Base-by-base conservation (phyloP, 768 basidiomycete species). In the Mycena crocata region DNA sequence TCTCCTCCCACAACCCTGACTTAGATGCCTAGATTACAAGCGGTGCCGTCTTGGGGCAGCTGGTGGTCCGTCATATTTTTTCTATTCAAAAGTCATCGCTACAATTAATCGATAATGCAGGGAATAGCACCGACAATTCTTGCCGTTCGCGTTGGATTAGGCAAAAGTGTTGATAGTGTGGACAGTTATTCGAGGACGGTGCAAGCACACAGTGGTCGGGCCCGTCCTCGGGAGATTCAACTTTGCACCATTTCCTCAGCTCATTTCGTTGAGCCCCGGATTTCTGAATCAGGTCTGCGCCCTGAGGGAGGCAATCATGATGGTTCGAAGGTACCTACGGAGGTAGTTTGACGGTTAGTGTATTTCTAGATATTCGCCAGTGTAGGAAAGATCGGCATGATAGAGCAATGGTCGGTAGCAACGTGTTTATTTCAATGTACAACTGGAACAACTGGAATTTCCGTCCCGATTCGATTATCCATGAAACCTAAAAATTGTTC, bases 51-150 rank as follows among this genome's bases (percentile, higher is more conserved):
- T 44, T 61, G 59, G 59, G 49, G 13, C 59, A 61, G 34, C 34
- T 61, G 31, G 59, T 61, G 59, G 59, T 51, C 24, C 13, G 59
- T 61, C 5, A 2, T 49, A 40, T 21, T 21, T 2, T 28, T 24
- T 31, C 50, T 9, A 23, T 17, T 52, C 37, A 5, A n/a, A n/a
- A n/a, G n/a, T n/a, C n/a, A 14, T 9, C 30, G 13, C 31, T 44
- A 21, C 17, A n/a, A n/a, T 23, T 52, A 31, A 61, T 30, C 12
- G 6, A n/a, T 51, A 5, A 30, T 51, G 21, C 24, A 61, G 59
- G 59, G 59, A 6, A 61, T 61, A 40, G 59, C 59, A 31, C 59
- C 50, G 39, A 61, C 59, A 24, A 52, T 61, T 30, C 51, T 61
- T 24, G 39, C 59, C 0, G 59, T 61, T 30, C 59, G 59, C 40